Conservation (phyloP, 345 rosid species). For the Aquilaria yunnanensis region DNA sequence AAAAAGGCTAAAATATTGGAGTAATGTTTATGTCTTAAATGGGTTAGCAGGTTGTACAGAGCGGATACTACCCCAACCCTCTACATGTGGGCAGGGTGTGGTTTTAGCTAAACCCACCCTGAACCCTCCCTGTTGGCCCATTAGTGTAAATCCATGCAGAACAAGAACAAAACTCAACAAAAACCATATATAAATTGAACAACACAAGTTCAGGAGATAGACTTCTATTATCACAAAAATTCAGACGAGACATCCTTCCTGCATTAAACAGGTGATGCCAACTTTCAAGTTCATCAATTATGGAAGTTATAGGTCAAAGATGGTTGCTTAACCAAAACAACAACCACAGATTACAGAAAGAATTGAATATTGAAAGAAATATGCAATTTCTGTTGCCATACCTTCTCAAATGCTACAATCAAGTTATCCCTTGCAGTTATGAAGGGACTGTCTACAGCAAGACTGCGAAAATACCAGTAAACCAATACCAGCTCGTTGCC, state of each 20-base stretch:
- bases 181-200: no score
- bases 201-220: no score
- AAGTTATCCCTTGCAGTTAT: slow-evolving; percentile 63
- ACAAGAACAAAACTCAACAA: no score
- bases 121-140: no score
- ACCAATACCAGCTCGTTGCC: slow-evolving; percentile 49
- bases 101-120: no score
- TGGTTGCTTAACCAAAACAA: background rate
- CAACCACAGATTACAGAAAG: background rate
- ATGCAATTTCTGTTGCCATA: background rate
- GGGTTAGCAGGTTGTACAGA: no score
- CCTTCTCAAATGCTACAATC: slow-evolving; percentile 71
- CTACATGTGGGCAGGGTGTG: no score
- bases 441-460: slow-evolving; percentile 61
- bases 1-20: no score
- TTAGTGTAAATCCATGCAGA: no score
- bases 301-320: background rate
- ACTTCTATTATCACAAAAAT: background rate
- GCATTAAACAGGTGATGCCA: no score
- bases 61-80: no score
- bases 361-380: background rate
- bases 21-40: no score
- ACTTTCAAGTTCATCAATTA: background rate
- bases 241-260: background rate
- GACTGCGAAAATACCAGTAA: slow-evolving; percentile 58